Percentiles rank a stretch among this genome's conserved stretches.
Evolutionary conservation across 257 asterid genomes (phyloP).

Genomic region (Capsicum rhomboideum): DNA sequence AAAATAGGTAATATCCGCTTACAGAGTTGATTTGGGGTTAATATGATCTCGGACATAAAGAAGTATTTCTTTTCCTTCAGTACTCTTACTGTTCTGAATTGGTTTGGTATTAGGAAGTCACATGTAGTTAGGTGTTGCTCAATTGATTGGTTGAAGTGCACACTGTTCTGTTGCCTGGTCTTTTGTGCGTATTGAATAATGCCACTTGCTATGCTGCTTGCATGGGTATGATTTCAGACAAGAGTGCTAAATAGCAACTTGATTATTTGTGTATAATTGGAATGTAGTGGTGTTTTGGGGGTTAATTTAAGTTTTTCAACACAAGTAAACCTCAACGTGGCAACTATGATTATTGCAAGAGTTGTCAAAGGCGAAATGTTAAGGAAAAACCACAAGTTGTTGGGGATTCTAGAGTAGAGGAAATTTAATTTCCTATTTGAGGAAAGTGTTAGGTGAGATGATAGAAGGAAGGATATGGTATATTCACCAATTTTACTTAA

Average conservation of each 20-base stretch:
- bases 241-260: background rate
- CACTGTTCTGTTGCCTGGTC: background rate
- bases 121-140: background rate
- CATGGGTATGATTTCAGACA: background rate
- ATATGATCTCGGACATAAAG: background rate
- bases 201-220: background rate
- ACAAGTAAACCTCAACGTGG: background rate
- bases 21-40: background rate
- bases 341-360: background rate
- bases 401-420: background rate
- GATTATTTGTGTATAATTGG: background rate
- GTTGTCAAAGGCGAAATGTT: background rate
- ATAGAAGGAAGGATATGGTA: background rate
- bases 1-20: slow-evolving; percentile 42
- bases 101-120: background rate
- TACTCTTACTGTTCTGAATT: background rate
- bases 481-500: background rate
- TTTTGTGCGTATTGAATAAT: background rate
- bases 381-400: background rate
- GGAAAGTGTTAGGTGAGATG: background rate
- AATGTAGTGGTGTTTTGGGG: background rate
- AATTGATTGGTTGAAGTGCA: background rate
- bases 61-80: background rate
- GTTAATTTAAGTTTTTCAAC: background rate
- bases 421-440: background rate